Evolutionary conservation across 495 filamentous ascomycete species (phyloP), one percentile per base, ranked within the genome.

Genomic region (Podospora anserina): DNA sequence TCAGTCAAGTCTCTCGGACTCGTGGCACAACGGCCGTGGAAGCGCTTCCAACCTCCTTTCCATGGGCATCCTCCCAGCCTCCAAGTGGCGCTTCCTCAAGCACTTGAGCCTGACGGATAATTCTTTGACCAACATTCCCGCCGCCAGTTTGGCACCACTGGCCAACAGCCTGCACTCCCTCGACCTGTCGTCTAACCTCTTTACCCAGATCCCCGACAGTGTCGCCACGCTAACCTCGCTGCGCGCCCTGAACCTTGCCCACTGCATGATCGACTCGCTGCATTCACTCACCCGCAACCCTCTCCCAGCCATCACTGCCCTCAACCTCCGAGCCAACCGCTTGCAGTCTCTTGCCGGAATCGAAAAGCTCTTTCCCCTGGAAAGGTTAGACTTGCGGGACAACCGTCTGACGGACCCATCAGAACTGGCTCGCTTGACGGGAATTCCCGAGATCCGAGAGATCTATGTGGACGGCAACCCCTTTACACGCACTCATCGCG

Each of bases 251-350:
- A 98, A 99, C 74, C 83, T 99, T 30, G 94, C 94, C 16, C 89
- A 93, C 74, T 97, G 95, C 84, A 97, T 98, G 94, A 97, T 99
- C 62, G 92, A 95, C 65, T 96, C 93, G 39, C 82, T 99, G 66
- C 93, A 96, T 71, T 97, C 94, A 4, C 82, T 99, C 19, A 88
- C 88, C 2, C 87, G 91, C 66, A 93, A 90, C 76, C 94, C 95
- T 34, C 84, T 99, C 3, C 94, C 95, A 18, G 94, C 95, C 61
- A 97, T 98, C 69, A 94, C 90, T 4, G 92, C 92, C 23, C 84
- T 99, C 70, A 98, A 98, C 75, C 86, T 99, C 58, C 89, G 95
- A 58, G 89, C 87, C 23, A 99, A 99, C 77, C 91, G 93, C 49
- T 86, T 99, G 65, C 85, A 86, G 34, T 97, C 94, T 6, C 86